These are phyloP conservation scores for Aspergillus olivimuriae DNA, from an alignment of 495 filamentous ascomycete genomes.

Conservation along the genomic window DNA sequence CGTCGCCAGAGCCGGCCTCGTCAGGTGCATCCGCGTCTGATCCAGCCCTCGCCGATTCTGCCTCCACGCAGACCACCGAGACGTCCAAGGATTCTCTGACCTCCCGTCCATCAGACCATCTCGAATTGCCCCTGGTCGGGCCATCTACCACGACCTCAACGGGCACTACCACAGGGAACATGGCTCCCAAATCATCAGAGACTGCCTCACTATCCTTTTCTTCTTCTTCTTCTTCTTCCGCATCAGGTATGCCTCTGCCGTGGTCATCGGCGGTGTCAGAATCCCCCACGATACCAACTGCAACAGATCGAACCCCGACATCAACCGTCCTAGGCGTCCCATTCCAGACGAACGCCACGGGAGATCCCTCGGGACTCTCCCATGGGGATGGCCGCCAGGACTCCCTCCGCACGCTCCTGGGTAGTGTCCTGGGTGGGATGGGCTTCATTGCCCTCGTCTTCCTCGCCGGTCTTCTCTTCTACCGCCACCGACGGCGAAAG, in stretches of 20 bases:
- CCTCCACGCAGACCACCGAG: neutral
- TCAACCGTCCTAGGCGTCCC: neutral
- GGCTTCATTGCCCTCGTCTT: conserved; percentile 18
- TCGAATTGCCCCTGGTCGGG: too few relatives aligned
- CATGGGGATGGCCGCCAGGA: neutral
- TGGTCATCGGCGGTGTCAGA: neutral
- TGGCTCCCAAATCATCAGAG: too few relatives aligned
- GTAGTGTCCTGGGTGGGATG: conserved; percentile 21
- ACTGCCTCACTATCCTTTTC: neutral
- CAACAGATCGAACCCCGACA: neutral
- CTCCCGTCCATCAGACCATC: neutral
- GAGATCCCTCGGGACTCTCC: conserved; percentile 1
- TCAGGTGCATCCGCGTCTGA: conserved; percentile 2
- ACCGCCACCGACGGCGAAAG: conserved; percentile 16
- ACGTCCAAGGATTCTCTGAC: neutral
- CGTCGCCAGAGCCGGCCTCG: neutral
- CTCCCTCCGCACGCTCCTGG: conserved; percentile 21
- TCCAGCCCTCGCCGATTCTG: conserved; percentile 2
- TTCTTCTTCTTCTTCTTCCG: neutral
- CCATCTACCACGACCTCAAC: neutral
- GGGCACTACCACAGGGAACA: too few relatives aligned
- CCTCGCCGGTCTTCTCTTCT: conserved; percentile 14
- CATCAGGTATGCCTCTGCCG: neutral
- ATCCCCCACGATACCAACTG: neutral
- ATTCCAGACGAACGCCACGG: conserved; percentile 1